These are phyloP conservation scores for Suaeda aralocaspica DNA, from an alignment of 148 eudicot species.

Conservation along the genomic window DNA sequence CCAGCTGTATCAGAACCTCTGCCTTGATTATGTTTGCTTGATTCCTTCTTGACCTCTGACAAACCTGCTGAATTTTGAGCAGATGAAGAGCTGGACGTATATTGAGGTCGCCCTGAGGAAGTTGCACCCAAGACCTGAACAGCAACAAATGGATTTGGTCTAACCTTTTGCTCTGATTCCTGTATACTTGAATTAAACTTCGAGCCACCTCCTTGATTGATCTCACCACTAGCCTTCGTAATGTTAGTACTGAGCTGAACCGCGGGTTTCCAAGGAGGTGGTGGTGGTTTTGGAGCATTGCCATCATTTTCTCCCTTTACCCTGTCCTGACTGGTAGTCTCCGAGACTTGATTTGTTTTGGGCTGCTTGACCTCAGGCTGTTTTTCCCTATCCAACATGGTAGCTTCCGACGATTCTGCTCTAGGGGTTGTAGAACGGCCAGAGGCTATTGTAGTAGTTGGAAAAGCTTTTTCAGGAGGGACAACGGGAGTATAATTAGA, in stretches of 20 bases:
- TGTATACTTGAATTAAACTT: slow-evolving; percentile 28
- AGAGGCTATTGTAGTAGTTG: slow-evolving; percentile 69
- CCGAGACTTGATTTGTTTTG: slow-evolving; percentile 37
- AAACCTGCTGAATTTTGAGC: slow-evolving; percentile 24
- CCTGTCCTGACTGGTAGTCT: slow-evolving; percentile 25
- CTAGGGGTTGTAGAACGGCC: slow-evolving; percentile 59
- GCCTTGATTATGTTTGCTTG: slow-evolving; percentile 34
- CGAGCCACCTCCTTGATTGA: slow-evolving; percentile 17
- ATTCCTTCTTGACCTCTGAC: slow-evolving; percentile 35
- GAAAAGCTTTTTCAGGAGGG: slow-evolving; percentile 98
- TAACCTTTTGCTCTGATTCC: slow-evolving; percentile 37
- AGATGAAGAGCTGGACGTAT: slow-evolving; percentile 33
- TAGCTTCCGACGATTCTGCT: slow-evolving; percentile 38
- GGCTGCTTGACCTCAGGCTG: slow-evolving; percentile 40
- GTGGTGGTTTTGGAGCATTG: slow-evolving; percentile 20
- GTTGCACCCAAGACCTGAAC: slow-evolving; percentile 25
- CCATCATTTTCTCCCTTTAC: slow-evolving; percentile 38
- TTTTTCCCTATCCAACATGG: slow-evolving; percentile 45
- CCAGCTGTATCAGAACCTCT: slow-evolving; percentile 26
- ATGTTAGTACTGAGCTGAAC: slow-evolving; percentile 31
- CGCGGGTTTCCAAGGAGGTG: slow-evolving; percentile 47
- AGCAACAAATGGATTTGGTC: slow-evolving; percentile 36
- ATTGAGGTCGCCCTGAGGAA: slow-evolving; percentile 28
- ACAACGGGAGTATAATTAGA: slow-evolving; percentile 89
- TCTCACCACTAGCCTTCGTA: slow-evolving; percentile 29